Evolutionary conservation across 2,329 filamentous ascomycete species (phyloP).

Genomic region (Fusarium nisikadoi): DNA sequence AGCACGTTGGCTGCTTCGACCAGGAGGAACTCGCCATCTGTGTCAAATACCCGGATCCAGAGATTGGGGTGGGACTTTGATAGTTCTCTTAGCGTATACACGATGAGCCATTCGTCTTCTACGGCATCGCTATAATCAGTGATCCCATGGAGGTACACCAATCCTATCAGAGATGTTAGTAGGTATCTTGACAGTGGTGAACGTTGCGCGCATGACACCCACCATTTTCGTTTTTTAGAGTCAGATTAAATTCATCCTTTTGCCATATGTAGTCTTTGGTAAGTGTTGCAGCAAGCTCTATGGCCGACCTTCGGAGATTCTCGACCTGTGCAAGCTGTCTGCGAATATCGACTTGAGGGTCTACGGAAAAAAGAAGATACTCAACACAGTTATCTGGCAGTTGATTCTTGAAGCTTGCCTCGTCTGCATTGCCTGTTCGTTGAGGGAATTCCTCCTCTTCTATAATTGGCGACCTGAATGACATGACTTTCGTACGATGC

Average conservation of each 20-base stretch:
- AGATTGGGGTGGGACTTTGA: constrained; percentile 76
- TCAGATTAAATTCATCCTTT: constrained; percentile 80
- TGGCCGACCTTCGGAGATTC: constrained; percentile 74
- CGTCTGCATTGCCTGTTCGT: not conserved
- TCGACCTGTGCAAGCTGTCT: constrained; percentile 75
- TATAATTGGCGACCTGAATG: constrained; percentile 4
- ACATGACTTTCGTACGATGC: constrained; percentile 5
- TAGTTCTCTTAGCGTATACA: constrained; percentile 86
- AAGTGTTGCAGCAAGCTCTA: constrained; percentile 69
- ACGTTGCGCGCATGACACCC: constrained; percentile 12
- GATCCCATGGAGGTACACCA: constrained; percentile 75
- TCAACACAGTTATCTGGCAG: constrained; percentile 87
- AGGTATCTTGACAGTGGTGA: constrained; percentile 2
- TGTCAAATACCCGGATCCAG: constrained; percentile 87
- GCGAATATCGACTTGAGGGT: constrained; percentile 62
- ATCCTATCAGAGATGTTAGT: constrained; percentile 48
- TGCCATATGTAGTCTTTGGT: constrained; percentile 97
- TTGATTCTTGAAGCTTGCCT: constrained; percentile 22
- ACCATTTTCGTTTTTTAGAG: constrained; percentile 70
- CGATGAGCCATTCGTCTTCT: constrained; percentile 97
- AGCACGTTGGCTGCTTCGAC: constrained; percentile 91
- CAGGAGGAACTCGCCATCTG: constrained; percentile 93
- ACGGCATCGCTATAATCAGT: constrained; percentile 94
- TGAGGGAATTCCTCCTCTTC: not conserved
- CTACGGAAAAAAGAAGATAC: constrained; percentile 81